Evolutionary conservation across 1,139 yeast species (phyloP).

Genomic region (Pichia sp.): DNA sequence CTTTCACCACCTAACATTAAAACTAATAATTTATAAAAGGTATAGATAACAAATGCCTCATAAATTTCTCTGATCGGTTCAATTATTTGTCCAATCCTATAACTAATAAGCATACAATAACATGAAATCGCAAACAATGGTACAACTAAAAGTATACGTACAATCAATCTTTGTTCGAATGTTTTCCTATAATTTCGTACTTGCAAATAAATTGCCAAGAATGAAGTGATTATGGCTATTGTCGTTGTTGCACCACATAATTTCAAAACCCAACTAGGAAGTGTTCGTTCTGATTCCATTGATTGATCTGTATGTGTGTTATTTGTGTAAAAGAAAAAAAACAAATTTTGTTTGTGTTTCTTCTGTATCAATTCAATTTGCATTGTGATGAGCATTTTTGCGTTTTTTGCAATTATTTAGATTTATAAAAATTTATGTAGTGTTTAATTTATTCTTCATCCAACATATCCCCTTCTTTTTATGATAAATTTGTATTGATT

Average conservation of each 20-base stretch:
- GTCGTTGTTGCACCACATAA: conserved; percentile 30
- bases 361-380: neutral
- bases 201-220: conserved; percentile 44
- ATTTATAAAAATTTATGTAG: too few species aligned
- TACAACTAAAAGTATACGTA: conserved; percentile 70
- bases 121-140: conserved; percentile 52
- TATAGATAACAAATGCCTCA: conserved; percentile 93
- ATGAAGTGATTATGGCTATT: conserved; percentile 36
- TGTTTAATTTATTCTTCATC: too few species aligned
- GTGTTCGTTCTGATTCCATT: conserved; percentile 6
- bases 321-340: neutral
- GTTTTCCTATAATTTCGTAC: conserved; percentile 78
- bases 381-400: neutral
- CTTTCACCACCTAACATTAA: conserved; percentile 89
- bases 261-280: conserved; percentile 22
- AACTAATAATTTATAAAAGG: conserved; percentile 79
- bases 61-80: conserved; percentile 84
- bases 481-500: too few species aligned
- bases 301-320: neutral
- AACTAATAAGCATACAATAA: conserved; percentile 45
- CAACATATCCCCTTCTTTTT: neutral
- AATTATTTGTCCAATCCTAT: conserved; percentile 38
- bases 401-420: neutral
- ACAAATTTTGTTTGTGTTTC: neutral
- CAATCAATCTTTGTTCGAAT: conserved; percentile 75